A percentile compares a stretch with the other conserved stretches of the same genome.
Conservation (phyloP, 1,284 basidiomycete genomes). For the Hemileia vastatrix region DNA sequence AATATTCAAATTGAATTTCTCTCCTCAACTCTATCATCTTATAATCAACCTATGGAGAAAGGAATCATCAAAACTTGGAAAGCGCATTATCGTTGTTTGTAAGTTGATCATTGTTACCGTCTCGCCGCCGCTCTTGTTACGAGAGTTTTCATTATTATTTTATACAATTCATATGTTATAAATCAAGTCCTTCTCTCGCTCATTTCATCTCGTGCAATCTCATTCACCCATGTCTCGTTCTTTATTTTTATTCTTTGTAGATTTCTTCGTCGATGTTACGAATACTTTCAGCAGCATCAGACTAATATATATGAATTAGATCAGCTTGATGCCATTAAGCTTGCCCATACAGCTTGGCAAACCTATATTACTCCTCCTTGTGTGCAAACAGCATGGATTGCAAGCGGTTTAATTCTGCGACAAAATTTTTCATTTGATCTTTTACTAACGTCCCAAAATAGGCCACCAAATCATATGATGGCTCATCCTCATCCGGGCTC, state of each 20-base stretch:
- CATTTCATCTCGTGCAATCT: neutral
- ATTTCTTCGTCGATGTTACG: slow-evolving; percentile 1
- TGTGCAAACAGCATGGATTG: too few relatives aligned
- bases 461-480: too few relatives aligned
- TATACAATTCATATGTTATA: neutral
- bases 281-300: neutral
- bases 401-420: too few relatives aligned
- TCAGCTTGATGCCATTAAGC: slow-evolving; percentile 10
- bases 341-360: slow-evolving; percentile 3
- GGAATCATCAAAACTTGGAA: slow-evolving; percentile 15
- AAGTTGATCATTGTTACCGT: neutral
- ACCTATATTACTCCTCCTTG: neutral
- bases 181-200: neutral
- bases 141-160: neutral
- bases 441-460: too few relatives aligned
- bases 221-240: neutral
- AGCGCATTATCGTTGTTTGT: slow-evolving; percentile 12
- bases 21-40: neutral
- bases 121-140: neutral
- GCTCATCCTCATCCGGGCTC: neutral
- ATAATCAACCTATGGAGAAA: slow-evolving; percentile 2
- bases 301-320: slow-evolving; percentile 10
- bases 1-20: neutral
- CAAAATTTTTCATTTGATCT: too few relatives aligned
- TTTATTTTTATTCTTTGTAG: neutral